Base-by-base conservation (phyloP, 257 asterid species). In the Fraxinus excelsior region DNA sequence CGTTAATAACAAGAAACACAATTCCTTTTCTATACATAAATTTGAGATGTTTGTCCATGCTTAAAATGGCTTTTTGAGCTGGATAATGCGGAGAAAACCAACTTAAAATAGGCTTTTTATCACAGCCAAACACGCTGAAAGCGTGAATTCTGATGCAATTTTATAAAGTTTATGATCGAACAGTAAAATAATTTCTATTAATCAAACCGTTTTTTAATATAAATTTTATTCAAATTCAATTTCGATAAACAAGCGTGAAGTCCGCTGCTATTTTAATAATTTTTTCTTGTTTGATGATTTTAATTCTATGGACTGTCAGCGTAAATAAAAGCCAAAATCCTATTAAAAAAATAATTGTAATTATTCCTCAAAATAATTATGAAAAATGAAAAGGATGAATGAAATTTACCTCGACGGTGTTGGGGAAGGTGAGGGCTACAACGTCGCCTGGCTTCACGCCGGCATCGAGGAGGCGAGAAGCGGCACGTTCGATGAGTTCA, bases 371-470 rank as follows among this genome's bases (percentile, higher is more conserved):
- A 42, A 11, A 11, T 42, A 42, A 42, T 42, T 42, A 42, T 2
- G 14, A 40, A 40, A 40, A 10, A 1, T 40, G 46, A 40, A 10
- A 40, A 10, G 10, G 49, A 11, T 42, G 49, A 42, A 42, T 42
- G 49, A 56, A 74, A 37, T 10, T 29, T 3, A 93, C 99, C 97
- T 95, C 99, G 26, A 91, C 88, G 67, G 96, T 85, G 79, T 93
- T 95, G 28, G 99, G 97, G 81, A 95, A 95, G 51, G 97, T 93
- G 53, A 95, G 97, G 51, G 97, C 99, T 35, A 95, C 85, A 56
- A 91, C 96, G n/a, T 95, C 97, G 21, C 93, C 93, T 0, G 91
- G 91, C 19, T 80, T 81, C 44, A 95, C 90, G 58, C 99, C 98
- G 77, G 97, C 93, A 73, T 97, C 82, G 49, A 90, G 28, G 62